Conservation (phyloP, 768 basidiomycete genomes). For the Pleurotus pulmonarius region DNA sequence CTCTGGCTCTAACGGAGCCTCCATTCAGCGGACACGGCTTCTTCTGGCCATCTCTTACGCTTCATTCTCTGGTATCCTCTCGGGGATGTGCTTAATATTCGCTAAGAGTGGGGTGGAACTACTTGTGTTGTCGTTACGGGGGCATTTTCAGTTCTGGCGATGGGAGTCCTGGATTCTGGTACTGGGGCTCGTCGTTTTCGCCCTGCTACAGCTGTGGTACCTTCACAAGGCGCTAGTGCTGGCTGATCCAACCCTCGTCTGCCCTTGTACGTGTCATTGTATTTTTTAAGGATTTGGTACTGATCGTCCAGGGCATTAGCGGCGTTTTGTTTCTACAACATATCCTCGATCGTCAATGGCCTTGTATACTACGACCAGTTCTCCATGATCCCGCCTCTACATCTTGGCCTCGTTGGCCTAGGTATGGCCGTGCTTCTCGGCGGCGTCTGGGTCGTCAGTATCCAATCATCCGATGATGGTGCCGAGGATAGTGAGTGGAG, state of each 20-base stretch:
- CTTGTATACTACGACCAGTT: constrained; percentile 90
- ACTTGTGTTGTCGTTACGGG: constrained; percentile 70
- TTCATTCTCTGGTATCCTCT: constrained; percentile 82
- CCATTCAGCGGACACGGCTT: constrained; percentile 45
- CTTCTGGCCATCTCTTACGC: constrained; percentile 82
- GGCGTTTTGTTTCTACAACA: constrained; percentile 94
- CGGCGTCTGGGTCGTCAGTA: constrained; percentile 89
- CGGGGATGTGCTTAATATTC: constrained; percentile 89
- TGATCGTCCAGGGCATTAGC: constrained; percentile 35
- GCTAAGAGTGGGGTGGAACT: constrained; percentile 94
- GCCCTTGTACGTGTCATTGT: constrained; percentile 59
- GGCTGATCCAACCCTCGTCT: constrained; percentile 82
- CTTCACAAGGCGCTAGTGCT: constrained; percentile 75
- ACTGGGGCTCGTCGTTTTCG: constrained; percentile 66
- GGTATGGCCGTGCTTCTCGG: constrained; percentile 77
- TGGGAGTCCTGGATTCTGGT: constrained; percentile 86
- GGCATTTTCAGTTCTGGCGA: constrained; percentile 77
- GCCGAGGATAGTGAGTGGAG: constrained; percentile 45
- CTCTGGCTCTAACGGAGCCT: constrained; percentile 15
- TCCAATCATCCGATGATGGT: constrained; percentile 57
- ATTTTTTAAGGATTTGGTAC: constrained; percentile 10
- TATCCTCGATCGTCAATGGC: constrained; percentile 87
- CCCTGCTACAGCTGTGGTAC: constrained; percentile 81
- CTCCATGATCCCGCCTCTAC: constrained; percentile 58
- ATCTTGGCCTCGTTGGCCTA: constrained; percentile 70